Evolutionary conservation across 768 basidiomycete species (phyloP).

Genomic region (Mycena indigotica): DNA sequence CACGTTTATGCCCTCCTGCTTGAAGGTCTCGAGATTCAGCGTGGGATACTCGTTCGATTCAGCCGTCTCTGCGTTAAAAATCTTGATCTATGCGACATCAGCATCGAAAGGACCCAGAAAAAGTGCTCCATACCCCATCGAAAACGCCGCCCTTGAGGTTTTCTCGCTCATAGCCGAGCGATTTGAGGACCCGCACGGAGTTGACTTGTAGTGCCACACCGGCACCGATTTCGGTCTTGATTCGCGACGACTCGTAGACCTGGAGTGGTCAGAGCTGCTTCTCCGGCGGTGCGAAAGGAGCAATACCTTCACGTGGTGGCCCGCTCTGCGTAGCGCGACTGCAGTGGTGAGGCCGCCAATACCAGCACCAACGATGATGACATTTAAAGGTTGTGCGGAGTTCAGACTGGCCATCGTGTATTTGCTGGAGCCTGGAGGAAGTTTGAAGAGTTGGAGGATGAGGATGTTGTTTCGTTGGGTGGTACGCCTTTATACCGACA

Average conservation of each 20-base stretch:
- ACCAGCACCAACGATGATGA: neutral
- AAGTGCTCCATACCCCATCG: neutral
- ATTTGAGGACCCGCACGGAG: neutral
- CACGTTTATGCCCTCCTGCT: neutral
- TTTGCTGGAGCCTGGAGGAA: too few species aligned
- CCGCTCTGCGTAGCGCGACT: neutral
- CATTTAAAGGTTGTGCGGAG: neutral
- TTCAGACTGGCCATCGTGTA: too few species aligned
- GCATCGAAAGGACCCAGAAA: neutral
- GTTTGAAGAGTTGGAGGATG: too few species aligned
- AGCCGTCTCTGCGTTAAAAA: neutral
- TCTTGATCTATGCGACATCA: neutral
- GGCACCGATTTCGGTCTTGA: conserved; percentile 1
- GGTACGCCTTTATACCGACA: too few species aligned
- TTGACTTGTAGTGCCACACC: neutral
- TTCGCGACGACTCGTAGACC: neutral
- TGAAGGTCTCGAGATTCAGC: neutral
- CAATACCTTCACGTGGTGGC: neutral
- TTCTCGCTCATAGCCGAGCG: neutral
- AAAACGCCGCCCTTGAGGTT: neutral
- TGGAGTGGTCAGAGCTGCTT: neutral
- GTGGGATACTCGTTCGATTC: neutral
- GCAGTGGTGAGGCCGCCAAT: neutral
- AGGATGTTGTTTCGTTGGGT: too few species aligned
- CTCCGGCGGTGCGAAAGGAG: neutral